Base-by-base conservation (phyloP, 768 basidiomycete species). In the Pleurotus platypus region DNA sequence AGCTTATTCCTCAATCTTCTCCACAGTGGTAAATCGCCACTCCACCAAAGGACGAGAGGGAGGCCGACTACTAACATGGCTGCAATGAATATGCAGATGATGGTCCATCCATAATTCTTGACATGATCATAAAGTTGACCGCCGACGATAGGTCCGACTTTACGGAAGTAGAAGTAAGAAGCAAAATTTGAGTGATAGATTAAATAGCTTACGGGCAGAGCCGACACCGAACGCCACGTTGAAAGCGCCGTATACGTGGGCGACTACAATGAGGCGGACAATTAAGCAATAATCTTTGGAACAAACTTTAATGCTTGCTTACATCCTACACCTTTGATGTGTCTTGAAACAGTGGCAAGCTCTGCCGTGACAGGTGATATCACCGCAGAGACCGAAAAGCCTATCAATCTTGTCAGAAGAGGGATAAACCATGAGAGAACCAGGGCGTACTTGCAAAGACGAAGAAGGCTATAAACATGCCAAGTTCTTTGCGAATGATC, bases 191-290 rank as follows among this genome's bases (percentile, higher is more conserved):
- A 20, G 49, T 39, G 39, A 15, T 50, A 37, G n/a, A 48, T n/a
- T 24, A 30, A 55, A 45, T 11, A n/a, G 71, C 80, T 67, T 61
- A 88, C 88, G 64, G 47, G 82, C 70, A 35, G 84, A 78, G 35
- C 87, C 89, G 56, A 87, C 65, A 2, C 85, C 88, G 59, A 83
- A 89, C 2, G 82, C 82, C 9, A 90, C 64, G 69, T 90, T 92
- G 65, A 89, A 89, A 0, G 83, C 85, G 3, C 83, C 89, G 62
- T 89, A 91, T 2, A 87, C 77, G 63, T 90, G 88, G 0, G 80
- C 89, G 67, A 86, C 89, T 90, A 61, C 20, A 8, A 35, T 35
- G 30, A 35, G 6, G 24, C 42, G 4, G 16, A 58, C 48, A 2
- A 11, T 26, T 47, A 45, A 45, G 39, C 13, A 40, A 22, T 1